phyloP scores from a whole-genome alignment of 768 basidiomycete genomes.

The Trametes gibbosa region DNA sequence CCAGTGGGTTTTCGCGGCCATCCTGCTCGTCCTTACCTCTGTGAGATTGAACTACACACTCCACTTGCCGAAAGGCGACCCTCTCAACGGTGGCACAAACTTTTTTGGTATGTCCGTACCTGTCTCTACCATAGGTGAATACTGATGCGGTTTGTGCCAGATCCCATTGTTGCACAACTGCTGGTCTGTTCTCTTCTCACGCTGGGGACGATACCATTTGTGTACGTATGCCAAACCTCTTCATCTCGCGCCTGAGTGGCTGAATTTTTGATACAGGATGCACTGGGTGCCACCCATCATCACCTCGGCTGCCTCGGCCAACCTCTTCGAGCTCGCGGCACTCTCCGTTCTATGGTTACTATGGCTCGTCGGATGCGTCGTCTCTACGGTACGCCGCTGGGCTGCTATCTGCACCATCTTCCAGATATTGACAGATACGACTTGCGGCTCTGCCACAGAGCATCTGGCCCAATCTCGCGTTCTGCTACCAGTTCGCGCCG shows the following conservation, averaged over 20 bases:
- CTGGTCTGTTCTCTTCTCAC: constrained; percentile 27
- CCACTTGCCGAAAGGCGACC: constrained; percentile 26
- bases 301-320: constrained; percentile 3
- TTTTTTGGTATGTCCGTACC: constrained; percentile 22
- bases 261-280: not conserved
- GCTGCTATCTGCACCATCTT: not conserved
- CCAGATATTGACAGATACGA: constrained; percentile 20
- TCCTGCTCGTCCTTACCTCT: constrained; percentile 23
- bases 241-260: not conserved
- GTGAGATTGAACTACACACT: constrained; percentile 29
- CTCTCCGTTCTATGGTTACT: constrained; percentile 27
- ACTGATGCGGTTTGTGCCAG: constrained; percentile 4
- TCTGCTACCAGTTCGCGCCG: constrained; percentile 25
- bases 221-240: constrained; percentile 21
- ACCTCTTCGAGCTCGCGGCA: constrained; percentile 23
- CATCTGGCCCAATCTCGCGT: constrained; percentile 29
- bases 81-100: constrained; percentile 28
- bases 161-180: constrained; percentile 30
- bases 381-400: constrained; percentile 24
- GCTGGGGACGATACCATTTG: constrained; percentile 19
- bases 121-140: not conserved
- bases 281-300: constrained; percentile 47
- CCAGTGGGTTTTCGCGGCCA: constrained; percentile 25
- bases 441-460: constrained; percentile 14
- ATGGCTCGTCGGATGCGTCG: constrained; percentile 31